These are phyloP conservation scores for Colletotrichum agaves DNA, from an alignment of 2,329 filamentous ascomycete genomes.

Conservation along the genomic window DNA sequence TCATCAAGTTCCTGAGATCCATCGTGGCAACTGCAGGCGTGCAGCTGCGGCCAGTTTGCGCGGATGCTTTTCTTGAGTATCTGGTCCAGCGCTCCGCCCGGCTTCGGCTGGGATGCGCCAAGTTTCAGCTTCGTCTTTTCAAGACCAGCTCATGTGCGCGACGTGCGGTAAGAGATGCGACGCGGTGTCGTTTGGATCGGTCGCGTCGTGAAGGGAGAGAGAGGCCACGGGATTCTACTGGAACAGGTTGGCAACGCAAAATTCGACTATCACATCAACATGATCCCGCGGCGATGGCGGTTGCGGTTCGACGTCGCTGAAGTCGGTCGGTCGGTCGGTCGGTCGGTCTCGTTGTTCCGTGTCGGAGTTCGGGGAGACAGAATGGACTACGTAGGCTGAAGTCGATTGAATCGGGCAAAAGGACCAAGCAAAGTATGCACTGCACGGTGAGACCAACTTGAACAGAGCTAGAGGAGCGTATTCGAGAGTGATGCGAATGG, in stretches of 20 bases:
- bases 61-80: constrained; percentile 9
- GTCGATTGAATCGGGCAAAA: neutral
- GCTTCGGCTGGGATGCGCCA: constrained; percentile 30
- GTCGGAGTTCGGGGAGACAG: constrained; percentile 17
- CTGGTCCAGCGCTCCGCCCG: constrained; percentile 28
- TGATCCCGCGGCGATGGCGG: constrained; percentile 15
- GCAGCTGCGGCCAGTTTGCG: neutral
- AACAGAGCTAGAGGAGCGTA: neutral
- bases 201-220: neutral
- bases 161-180: constrained; percentile 4
- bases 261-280: constrained; percentile 30
- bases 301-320: neutral
- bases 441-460: neutral
- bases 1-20: constrained; percentile 67
- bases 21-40: constrained; percentile 45
- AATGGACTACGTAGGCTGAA: constrained; percentile 9
- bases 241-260: neutral
- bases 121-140: constrained; percentile 33
- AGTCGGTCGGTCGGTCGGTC: constrained; percentile 7
- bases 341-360: constrained; percentile 15
- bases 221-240: constrained; percentile 11
- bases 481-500: neutral
- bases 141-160: constrained; percentile 33
- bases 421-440: constrained; percentile 21
- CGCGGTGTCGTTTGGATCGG: neutral